These are phyloP conservation scores for Ophiostoma himal-ulmi DNA, from an alignment of 2,329 filamentous ascomycete species.

Conservation along the genomic window DNA sequence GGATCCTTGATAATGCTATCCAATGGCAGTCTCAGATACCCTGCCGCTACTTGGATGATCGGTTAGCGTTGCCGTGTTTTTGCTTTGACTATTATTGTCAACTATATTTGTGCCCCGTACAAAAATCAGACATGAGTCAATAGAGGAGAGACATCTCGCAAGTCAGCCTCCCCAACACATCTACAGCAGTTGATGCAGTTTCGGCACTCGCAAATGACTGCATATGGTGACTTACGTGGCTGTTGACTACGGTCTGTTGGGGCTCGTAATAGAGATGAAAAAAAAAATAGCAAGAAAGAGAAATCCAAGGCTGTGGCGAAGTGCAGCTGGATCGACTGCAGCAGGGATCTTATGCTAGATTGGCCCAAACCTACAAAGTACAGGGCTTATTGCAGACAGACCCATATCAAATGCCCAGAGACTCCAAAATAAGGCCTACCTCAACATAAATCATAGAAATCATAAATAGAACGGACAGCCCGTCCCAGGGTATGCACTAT, in stretches of 20 bases:
- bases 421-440: not conserved
- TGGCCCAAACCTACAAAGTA: not conserved
- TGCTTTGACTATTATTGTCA: not conserved
- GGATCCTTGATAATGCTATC: not conserved
- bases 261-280: not conserved
- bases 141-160: not conserved
- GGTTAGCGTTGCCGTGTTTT: not conserved
- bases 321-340: conserved; percentile 12
- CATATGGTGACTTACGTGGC: not conserved
- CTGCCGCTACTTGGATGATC: not conserved
- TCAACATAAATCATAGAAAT: not conserved
- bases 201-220: conserved; percentile 10
- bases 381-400: not conserved
- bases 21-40: not conserved
- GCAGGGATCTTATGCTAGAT: conserved; percentile 2
- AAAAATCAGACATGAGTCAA: not conserved
- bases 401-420: not conserved
- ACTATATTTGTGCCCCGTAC: too few relatives aligned
- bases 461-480: not conserved
- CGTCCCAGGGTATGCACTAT: conserved; percentile 3
- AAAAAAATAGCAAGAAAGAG: not conserved
- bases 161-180: not conserved
- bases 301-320: conserved; percentile 10
- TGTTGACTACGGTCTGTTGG: not conserved
- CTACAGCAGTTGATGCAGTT: not conserved